Conservation (phyloP, 768 basidiomycete genomes). For the Amanita rubescens region DNA sequence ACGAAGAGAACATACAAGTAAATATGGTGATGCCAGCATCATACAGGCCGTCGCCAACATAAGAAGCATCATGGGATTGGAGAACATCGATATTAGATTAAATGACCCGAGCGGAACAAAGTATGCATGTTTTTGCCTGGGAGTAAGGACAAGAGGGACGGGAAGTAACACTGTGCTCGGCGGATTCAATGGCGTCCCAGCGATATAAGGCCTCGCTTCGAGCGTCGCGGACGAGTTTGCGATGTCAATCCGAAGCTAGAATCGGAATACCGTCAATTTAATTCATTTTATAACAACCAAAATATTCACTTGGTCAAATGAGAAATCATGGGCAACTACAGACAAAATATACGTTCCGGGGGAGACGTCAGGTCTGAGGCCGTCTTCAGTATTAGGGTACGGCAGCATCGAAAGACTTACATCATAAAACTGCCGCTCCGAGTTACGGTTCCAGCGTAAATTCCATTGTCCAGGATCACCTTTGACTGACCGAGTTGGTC, state of each 20-base stretch:
- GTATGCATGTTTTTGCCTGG: constrained; percentile 52
- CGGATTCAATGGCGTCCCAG: constrained; percentile 64
- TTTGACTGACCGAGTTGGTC: constrained; percentile 45
- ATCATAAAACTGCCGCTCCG: constrained; percentile 58
- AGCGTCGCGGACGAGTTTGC: constrained; percentile 26
- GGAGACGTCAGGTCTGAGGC: constrained; percentile 55
- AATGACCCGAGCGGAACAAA: constrained; percentile 68
- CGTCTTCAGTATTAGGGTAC: not conserved
- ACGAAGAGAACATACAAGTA: constrained; percentile 44
- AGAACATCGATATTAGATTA: constrained; percentile 67
- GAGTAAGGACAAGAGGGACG: constrained; percentile 52
- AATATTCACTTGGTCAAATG: constrained; percentile 60
- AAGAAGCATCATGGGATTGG: constrained; percentile 81
- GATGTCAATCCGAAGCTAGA: constrained; percentile 65
- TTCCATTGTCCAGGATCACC: constrained; percentile 55
- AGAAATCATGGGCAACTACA: constrained; percentile 55
- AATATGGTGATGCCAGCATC: constrained; percentile 67
- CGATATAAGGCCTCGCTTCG: constrained; percentile 55
- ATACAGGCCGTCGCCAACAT: constrained; percentile 60
- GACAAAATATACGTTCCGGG: constrained; percentile 64
- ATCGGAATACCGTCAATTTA: constrained; percentile 6
- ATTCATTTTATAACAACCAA: constrained; percentile 3
- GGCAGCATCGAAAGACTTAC: constrained; percentile 30
- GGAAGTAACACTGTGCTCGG: constrained; percentile 45
- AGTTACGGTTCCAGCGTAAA: constrained; percentile 43